Conservation (phyloP, 805 yeast species). For the Ogataea trehaloabstinens region DNA sequence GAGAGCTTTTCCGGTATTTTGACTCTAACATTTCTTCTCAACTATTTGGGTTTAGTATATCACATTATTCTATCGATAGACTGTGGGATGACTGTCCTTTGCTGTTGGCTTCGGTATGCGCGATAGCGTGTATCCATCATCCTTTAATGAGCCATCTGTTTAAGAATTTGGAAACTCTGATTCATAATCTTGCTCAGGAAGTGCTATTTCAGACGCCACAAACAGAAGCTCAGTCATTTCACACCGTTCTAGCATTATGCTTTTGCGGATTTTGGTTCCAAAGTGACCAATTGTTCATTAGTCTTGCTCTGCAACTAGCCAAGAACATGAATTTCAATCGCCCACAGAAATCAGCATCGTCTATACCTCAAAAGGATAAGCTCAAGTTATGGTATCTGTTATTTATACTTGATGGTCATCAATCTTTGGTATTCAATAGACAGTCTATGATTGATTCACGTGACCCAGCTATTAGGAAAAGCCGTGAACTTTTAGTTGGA, state of each 20-base stretch:
- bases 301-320: conserved; percentile 66
- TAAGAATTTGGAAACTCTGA: conserved; percentile 25
- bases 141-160: conserved; percentile 33
- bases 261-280: conserved; percentile 70
- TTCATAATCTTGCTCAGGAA: conserved; percentile 29
- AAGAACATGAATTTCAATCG: conserved; percentile 47
- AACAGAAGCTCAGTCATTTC: conserved; percentile 49
- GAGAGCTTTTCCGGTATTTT: conserved; percentile 50
- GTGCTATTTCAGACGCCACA: conserved; percentile 35
- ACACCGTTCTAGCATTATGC: conserved; percentile 60
- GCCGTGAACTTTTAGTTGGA: conserved; percentile 37
- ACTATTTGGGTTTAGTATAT: conserved; percentile 61
- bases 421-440: conserved; percentile 57
- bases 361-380: conserved; percentile 39
- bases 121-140: conserved; percentile 63
- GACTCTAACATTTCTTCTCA: conserved; percentile 58
- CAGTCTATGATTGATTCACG: conserved; percentile 50
- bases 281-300: conserved; percentile 62
- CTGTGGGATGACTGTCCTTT: conserved; percentile 58
- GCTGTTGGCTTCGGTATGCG: conserved; percentile 56
- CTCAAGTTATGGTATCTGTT: conserved; percentile 65
- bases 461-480: conserved; percentile 43
- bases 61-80: conserved; percentile 44
- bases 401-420: conserved; percentile 67
- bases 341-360: conserved; percentile 15